Percentiles rank a stretch among this genome's conserved stretches.
Evolutionary conservation across 2,329 filamentous ascomycete genomes (phyloP).

Genomic region (Nectriaceae sp.): DNA sequence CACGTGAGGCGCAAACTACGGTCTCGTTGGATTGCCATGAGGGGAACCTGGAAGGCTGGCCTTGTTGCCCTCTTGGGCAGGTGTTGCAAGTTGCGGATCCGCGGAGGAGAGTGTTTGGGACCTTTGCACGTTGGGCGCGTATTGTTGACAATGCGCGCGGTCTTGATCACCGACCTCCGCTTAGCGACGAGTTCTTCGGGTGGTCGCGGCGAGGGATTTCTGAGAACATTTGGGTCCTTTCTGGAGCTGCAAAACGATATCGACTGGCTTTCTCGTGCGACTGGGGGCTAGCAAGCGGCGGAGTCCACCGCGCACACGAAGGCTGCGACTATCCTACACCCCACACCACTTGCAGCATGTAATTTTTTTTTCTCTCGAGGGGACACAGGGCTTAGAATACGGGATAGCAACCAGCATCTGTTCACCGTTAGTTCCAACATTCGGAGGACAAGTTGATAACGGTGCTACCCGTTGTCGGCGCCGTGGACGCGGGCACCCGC

Average conservation of each 20-base stretch:
- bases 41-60: background rate
- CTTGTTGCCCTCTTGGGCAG: background rate
- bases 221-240: no score
- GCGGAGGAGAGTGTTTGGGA: no score
- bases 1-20: background rate
- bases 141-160: no score
- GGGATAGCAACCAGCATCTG: no score
- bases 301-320: background rate
- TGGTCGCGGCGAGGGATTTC: background rate
- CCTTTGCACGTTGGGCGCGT: no score
- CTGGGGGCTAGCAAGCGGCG: background rate
- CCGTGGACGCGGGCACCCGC: slow-evolving; percentile 8
- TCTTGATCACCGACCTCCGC: no score
- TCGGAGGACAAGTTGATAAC: no score
- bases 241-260: background rate
- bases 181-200: background rate
- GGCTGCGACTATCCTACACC: background rate
- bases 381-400: no score
- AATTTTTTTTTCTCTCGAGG: background rate
- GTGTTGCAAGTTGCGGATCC: background rate
- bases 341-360: background rate
- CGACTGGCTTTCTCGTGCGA: no score
- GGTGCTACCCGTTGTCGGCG: slow-evolving; percentile 4
- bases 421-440: no score
- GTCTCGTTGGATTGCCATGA: background rate